These are phyloP conservation scores for Passiflora organensis DNA, from an alignment of 345 rosid genomes.

Conservation along the genomic window DNA sequence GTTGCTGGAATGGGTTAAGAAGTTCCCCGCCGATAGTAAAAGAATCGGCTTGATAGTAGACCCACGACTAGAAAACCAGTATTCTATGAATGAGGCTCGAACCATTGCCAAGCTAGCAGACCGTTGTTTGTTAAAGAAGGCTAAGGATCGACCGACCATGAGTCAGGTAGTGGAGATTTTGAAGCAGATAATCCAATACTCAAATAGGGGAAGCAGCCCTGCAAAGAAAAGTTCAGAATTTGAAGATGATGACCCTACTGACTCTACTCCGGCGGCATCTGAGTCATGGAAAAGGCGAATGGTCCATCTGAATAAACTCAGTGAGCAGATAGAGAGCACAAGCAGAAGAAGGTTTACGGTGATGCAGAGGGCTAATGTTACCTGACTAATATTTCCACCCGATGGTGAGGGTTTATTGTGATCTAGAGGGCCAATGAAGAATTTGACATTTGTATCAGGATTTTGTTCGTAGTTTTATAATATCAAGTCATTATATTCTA, in stretches of 20 bases:
- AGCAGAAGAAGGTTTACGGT: constrained; percentile 44
- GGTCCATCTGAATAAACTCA: constrained; percentile 48
- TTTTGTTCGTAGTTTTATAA: too few species aligned
- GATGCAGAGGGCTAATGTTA: constrained; percentile 46
- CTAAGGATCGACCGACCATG: constrained; percentile 73
- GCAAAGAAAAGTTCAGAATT: constrained; percentile 12
- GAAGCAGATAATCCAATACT: constrained; percentile 42
- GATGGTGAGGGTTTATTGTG: too few species aligned
- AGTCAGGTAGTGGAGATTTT: constrained; percentile 52
- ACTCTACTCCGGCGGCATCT: constrained; percentile 16
- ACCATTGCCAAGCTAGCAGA: constrained; percentile 68
- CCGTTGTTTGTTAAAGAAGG: constrained; percentile 49
- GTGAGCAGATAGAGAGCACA: constrained; percentile 41
- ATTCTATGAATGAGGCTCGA: constrained; percentile 43
- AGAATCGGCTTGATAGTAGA: constrained; percentile 63
- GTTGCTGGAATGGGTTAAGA: constrained; percentile 74
- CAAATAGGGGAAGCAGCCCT: constrained; percentile 17
- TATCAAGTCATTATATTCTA: too few species aligned
- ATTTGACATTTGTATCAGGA: too few species aligned
- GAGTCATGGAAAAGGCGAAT: constrained; percentile 57
- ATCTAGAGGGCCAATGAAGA: too few species aligned
- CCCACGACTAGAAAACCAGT: constrained; percentile 53
- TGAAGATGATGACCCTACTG: constrained; percentile 16
- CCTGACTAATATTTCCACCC: not conserved
- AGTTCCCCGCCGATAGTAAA: constrained; percentile 54